These are phyloP conservation scores for Houttuynia cordata DNA, from an alignment of 164 flowering plant genomes.

Conservation along the genomic window DNA sequence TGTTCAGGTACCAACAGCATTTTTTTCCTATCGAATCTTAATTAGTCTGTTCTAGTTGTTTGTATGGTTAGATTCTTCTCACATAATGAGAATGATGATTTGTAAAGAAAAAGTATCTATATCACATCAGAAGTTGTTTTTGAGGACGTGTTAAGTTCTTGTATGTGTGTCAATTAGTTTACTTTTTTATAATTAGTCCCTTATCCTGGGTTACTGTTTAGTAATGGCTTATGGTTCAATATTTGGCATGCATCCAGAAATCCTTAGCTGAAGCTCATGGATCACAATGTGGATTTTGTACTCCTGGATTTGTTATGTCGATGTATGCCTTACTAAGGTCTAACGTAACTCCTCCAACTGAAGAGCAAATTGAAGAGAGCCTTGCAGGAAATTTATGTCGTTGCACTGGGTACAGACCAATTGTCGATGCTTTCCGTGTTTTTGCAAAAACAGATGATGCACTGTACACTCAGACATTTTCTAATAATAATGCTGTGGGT, in stretches of 20 bases:
- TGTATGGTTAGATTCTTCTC: neutral
- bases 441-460: constrained; percentile 85
- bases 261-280: constrained; percentile 79
- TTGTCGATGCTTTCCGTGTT: constrained; percentile 87
- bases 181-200: neutral
- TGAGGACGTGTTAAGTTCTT: neutral
- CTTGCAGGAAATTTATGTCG: constrained; percentile 94
- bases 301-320: constrained; percentile 98
- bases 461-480: constrained; percentile 35
- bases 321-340: constrained; percentile 89
- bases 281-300: constrained; percentile 98
- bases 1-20: constrained; percentile 45
- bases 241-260: constrained; percentile 35
- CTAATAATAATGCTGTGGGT: constrained; percentile 18
- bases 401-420: constrained; percentile 98
- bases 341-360: constrained; percentile 49
- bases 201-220: neutral
- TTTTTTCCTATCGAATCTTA: neutral
- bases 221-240: neutral
- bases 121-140: neutral
- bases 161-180: neutral
- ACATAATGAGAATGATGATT: neutral
- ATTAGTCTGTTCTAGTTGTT: no score
- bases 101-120: neutral
- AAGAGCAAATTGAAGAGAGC: constrained; percentile 87